phyloP scores from a whole-genome alignment of 2,329 filamentous ascomycete species.

The Catunica adiposa region DNA sequence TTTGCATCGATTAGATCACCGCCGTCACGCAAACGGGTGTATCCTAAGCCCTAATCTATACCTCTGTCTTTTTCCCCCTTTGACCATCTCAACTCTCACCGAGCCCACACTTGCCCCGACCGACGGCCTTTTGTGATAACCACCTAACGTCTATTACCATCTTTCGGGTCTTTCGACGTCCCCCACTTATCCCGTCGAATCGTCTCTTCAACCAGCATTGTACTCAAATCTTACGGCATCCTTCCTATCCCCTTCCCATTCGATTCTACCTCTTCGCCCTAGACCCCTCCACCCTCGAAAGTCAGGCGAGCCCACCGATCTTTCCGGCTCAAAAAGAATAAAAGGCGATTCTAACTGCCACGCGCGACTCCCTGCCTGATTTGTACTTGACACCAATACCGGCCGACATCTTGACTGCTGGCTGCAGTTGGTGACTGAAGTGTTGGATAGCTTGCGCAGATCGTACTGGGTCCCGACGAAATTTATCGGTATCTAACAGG shows the following conservation, averaged over 20 bases:
- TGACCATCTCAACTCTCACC: too few species aligned
- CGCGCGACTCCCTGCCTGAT: slow-evolving; percentile 1
- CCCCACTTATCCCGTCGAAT: neutral
- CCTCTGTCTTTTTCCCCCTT: too few species aligned
- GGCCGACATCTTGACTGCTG: neutral
- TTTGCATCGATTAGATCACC: neutral
- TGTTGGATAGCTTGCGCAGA: too few species aligned
- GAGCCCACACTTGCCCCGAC: too few species aligned
- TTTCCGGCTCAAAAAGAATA: neutral
- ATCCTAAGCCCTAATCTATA: neutral
- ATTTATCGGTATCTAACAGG: too few species aligned
- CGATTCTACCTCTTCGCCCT: neutral
- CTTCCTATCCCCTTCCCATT: neutral
- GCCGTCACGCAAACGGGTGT: neutral
- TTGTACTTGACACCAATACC: neutral
- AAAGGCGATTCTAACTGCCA: neutral
- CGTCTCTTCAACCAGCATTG: neutral
- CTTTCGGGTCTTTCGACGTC: neutral
- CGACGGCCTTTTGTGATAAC: neutral
- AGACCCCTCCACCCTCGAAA: neutral
- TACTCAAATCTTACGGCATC: neutral
- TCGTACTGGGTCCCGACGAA: too few species aligned
- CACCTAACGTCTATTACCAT: too few species aligned
- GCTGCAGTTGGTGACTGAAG: too few species aligned
- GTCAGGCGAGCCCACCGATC: neutral